A percentile compares a stretch with the other conserved stretches of the same genome.
Evolutionary conservation across 2,329 filamentous ascomycete genomes (phyloP).

Genomic region (Fusarium sp.): DNA sequence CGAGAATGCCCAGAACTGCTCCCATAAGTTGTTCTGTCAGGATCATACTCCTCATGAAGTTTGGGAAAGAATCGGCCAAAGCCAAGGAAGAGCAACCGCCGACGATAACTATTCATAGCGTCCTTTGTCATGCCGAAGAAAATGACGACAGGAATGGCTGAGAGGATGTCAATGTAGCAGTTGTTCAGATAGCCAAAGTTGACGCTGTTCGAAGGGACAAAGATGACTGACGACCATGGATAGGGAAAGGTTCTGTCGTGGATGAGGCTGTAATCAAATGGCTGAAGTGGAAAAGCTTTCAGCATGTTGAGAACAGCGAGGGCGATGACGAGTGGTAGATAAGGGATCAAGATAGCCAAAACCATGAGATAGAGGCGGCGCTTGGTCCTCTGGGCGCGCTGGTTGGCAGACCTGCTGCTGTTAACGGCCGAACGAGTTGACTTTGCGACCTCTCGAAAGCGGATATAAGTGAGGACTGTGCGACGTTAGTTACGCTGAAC

Average conservation of each 20-base stretch:
- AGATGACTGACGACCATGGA: conserved; percentile 64
- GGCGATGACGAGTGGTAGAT: conserved; percentile 62
- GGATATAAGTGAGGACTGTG: conserved; percentile 61
- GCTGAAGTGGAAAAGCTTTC: conserved; percentile 43
- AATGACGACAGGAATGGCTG: conserved; percentile 62
- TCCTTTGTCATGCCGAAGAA: conserved; percentile 71
- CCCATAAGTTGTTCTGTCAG: conserved; percentile 47
- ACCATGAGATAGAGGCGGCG: conserved; percentile 69
- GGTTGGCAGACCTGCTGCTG: conserved; percentile 56
- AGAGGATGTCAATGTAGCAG: conserved; percentile 63
- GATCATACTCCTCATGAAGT: conserved; percentile 57
- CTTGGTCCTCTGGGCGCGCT: conserved; percentile 62
- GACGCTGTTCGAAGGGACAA: conserved; percentile 58
- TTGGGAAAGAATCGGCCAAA: conserved; percentile 60
- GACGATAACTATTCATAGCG: conserved; percentile 64
- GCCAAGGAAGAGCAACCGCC: conserved; percentile 56
- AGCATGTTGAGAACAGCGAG: conserved; percentile 59
- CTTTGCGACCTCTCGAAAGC: conserved; percentile 62
- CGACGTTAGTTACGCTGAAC: neutral
- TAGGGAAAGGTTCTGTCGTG: conserved; percentile 56
- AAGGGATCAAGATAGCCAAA: conserved; percentile 64
- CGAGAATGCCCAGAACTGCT: conserved; percentile 43
- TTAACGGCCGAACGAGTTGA: conserved; percentile 57
- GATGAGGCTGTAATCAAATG: conserved; percentile 60
- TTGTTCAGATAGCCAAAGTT: conserved; percentile 59